Base-by-base conservation (phyloP, 257 asterid genomes). In the Nemophila menziesii region DNA sequence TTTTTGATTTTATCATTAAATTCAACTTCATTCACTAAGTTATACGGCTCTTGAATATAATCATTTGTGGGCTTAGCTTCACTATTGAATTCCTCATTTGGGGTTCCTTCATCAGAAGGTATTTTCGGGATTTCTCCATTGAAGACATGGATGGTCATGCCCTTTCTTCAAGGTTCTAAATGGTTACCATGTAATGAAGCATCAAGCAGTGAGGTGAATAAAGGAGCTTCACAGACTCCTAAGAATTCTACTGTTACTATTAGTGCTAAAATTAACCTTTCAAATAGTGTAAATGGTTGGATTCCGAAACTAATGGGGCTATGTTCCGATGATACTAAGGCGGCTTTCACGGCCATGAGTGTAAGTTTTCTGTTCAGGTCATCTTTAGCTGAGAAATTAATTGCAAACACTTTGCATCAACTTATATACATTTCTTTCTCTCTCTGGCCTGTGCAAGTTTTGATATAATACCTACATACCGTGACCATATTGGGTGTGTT, bases 271-370 rank as follows among this genome's bases (percentile, higher is more conserved):
- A 27, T 67, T 36, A 63, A 53, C 39, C 44, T 45, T 42, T 17
- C 52, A 2, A 49, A 16, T 36, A 53, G 58, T 0, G 55, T 56
- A 41, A 54, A 19, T 48, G 60, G 79, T 33, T 84, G 92, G 98
- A 20, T 80, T 12, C 69, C 72, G 20, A 80, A 74, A 59, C 36
- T 84, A 65, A 58, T 67, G 73, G 70, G 70, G 19, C 39, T 62
- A 12, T 64, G 83, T 49, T 70, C 84, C 11, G 96, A 80, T 42
- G 98, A 89, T 58, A 92, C 98, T 19, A 85, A 84, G 61, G 93
- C 98, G 4, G 92, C 73, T 33, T 67, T 81, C 39, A 89, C 96
- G 37, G 98, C 96, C 43, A 64, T 85, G 56, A 78, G 93, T 11
- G 79, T 89, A 18, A 72, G 76, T 20, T 60, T 89, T 36, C 49